These are phyloP conservation scores for Dianthus caryophyllus DNA, from an alignment of 148 eudicot species.

Conservation along the genomic window DNA sequence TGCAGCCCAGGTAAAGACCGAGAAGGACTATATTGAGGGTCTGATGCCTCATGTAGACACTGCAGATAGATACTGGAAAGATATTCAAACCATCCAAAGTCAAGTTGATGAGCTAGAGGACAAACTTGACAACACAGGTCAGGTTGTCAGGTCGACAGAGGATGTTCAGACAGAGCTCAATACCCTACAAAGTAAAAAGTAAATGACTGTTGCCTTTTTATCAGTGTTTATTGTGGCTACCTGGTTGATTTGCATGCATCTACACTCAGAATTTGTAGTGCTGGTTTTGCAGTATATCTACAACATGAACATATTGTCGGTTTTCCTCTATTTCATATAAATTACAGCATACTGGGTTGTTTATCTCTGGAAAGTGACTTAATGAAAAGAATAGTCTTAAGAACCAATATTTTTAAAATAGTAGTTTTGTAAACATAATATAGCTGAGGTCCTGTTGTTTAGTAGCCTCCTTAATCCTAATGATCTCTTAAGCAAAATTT, in stretches of 20 bases:
- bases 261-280: not conserved
- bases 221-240: not conserved
- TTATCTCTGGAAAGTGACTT: not conserved
- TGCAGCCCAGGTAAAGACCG: constrained; percentile 80
- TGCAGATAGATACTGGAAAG: constrained; percentile 61
- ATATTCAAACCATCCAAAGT: constrained; percentile 49
- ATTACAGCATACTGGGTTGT: not conserved
- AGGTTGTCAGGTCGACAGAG: constrained; percentile 51
- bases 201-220: constrained; percentile 17
- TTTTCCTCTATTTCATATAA: not conserved
- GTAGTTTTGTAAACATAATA: not conserved
- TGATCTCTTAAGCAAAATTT: not conserved
- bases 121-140: constrained; percentile 57
- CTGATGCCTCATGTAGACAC: constrained; percentile 65
- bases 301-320: not conserved
- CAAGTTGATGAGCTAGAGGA: constrained; percentile 59
- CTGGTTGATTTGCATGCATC: not conserved
- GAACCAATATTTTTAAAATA: not conserved
- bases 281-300: not conserved
- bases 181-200: constrained; percentile 53
- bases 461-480: not conserved
- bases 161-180: constrained; percentile 61
- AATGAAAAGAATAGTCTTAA: not conserved
- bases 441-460: not conserved
- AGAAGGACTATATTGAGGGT: constrained; percentile 74